These are phyloP conservation scores for Hordeum pubiflorum DNA, from an alignment of 202 grass and related monocot genomes.

Conservation along the genomic window DNA sequence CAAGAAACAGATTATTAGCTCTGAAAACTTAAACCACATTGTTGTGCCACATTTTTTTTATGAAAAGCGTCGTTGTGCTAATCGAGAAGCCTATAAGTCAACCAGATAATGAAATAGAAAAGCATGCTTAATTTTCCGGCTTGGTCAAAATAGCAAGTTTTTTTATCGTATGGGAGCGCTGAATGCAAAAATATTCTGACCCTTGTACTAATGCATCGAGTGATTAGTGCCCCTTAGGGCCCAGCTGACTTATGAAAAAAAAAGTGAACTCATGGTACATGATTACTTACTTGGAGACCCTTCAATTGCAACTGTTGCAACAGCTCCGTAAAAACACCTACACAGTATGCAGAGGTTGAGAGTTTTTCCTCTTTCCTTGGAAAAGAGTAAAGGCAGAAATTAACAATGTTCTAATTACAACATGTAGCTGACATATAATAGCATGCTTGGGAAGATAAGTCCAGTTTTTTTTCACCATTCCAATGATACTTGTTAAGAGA, in stretches of 20 bases:
- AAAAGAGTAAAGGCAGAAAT: neutral
- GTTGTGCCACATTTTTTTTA: neutral
- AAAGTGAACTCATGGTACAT: neutral
- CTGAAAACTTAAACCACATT: neutral
- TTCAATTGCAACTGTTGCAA: conserved; percentile 74
- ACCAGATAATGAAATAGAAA: neutral
- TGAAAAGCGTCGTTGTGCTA: neutral
- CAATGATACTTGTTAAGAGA: neutral
- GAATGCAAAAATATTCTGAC: neutral
- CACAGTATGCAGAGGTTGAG: conserved; percentile 1
- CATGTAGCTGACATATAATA: neutral
- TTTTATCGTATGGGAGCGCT: neutral
- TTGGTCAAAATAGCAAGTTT: neutral
- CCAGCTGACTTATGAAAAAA: neutral
- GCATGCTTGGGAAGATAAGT: neutral
- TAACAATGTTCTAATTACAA: neutral
- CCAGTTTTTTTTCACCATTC: neutral
- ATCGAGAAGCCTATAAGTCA: neutral
- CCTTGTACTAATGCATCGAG: neutral
- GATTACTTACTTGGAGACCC: conserved; percentile 68
- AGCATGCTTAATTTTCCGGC: neutral
- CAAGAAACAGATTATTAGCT: neutral
- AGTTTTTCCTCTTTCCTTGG: neutral
- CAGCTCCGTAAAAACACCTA: conserved; percentile 68
- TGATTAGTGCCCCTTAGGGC: neutral